Percentiles rank a stretch among this genome's conserved stretches.
Conservation (phyloP, 345 rosid species). For the Citrus maxima region DNA sequence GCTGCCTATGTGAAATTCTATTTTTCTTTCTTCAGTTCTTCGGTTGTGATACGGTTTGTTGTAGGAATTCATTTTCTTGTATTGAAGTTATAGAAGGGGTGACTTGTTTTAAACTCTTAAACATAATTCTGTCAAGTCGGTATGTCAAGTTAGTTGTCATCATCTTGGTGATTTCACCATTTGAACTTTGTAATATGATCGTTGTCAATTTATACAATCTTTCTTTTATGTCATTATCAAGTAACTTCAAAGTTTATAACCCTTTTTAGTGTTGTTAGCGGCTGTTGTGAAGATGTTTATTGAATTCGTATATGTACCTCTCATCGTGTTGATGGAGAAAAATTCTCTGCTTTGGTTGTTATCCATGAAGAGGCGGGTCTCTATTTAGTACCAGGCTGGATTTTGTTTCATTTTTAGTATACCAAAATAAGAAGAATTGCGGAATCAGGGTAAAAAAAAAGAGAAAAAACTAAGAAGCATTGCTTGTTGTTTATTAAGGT, state of each 20-base stretch:
- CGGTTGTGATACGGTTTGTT: not conserved
- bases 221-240: not conserved
- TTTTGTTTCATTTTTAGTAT: too few species aligned
- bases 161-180: conserved; percentile 46
- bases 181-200: conserved; percentile 1
- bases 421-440: too few species aligned
- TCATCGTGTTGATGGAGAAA: not conserved
- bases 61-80: not conserved
- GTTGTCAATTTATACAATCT: not conserved
- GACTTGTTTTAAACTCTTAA: not conserved
- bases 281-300: not conserved
- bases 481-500: too few species aligned
- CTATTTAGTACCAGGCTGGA: too few species aligned
- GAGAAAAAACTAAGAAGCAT: too few species aligned
- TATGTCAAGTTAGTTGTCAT: conserved; percentile 24
- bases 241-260: not conserved
- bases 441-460: too few species aligned
- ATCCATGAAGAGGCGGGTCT: too few species aligned
- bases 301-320: not conserved
- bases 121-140: not conserved
- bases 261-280: not conserved
- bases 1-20: not conserved
- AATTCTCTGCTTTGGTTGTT: too few species aligned
- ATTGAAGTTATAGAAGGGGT: not conserved
- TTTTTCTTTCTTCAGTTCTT: not conserved